Evolutionary conservation across 2,329 filamentous ascomycete species (phyloP), one percentile per base, ranked within the genome.

Genomic region (Trichoderma guizhouense): DNA sequence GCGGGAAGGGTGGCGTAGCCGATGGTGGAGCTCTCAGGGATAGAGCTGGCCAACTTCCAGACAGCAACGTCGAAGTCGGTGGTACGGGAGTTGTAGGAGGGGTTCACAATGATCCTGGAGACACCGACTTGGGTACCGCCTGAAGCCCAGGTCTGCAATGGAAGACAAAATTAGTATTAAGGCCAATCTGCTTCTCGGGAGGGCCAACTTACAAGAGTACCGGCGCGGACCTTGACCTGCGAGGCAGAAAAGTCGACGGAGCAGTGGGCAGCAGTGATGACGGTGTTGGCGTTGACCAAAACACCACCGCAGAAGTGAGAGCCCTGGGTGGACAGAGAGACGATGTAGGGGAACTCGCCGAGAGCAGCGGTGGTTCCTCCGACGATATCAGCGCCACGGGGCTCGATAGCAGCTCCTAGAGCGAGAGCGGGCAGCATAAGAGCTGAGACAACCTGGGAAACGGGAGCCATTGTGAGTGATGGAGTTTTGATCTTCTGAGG

Each of bases 301-400:
- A 74, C 67, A 24, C 79, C 79, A 21, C 79, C 79, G 43, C 79
- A 80, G 74, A 77, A 77, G 57, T 78, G 74, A 28, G 47, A 55
- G 51, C 18, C 72, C 67, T 39, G 63, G 68, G 30, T 51, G 47
- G 73, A 69, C 57, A 80, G 72, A 71, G 72, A 74, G 65, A 80
- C 79, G 24, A 80, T 79, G 77, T 75, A 80, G 34, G 79, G 79
- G 61, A 80, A 80, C 18, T 80, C 79, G 28, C 76, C 78, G 26
- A 73, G 24, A 3, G n/a, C 18, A 34, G 78, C 78, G 15, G 34
- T 55, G 3, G 72, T 71, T 26, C 78, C 78, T 21, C 78, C 78
- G 30, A 79, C 78, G 12, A 79, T 79, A 5, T 65, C 69, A 24
- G 51, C 28, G 32, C 61, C 69, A 51, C 61, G 69, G 21, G 69